These are phyloP conservation scores for Akanthomyces lecanii DNA, from an alignment of 2,329 filamentous ascomycete species.

Conservation along the genomic window DNA sequence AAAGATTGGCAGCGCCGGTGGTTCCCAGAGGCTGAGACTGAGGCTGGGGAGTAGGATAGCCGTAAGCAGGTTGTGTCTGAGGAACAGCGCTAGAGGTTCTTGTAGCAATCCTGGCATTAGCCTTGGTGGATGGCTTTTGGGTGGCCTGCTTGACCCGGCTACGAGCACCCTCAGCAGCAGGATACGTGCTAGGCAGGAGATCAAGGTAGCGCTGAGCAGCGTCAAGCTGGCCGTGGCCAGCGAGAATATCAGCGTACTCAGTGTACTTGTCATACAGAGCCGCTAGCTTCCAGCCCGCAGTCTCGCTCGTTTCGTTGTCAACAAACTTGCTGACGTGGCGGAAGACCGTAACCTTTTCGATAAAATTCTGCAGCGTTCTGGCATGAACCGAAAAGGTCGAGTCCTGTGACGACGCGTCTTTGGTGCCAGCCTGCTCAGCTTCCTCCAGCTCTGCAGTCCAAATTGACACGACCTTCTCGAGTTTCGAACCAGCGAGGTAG, in stretches of 20 bases:
- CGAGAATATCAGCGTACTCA: constrained; percentile 94
- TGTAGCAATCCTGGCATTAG: constrained; percentile 25
- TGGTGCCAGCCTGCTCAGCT: constrained; percentile 69
- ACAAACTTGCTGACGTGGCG: constrained; percentile 88
- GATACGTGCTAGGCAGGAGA: constrained; percentile 77
- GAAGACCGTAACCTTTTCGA: constrained; percentile 98
- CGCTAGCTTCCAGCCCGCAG: constrained; percentile 82
- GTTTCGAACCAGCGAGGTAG: constrained; percentile 89
- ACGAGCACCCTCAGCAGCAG: constrained; percentile 80
- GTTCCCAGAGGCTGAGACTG: constrained; percentile 37
- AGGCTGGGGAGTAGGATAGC: constrained; percentile 43
- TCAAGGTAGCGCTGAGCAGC: constrained; percentile 89
- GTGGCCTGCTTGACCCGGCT: constrained; percentile 83
- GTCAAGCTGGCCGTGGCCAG: constrained; percentile 79
- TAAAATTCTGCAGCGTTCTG: constrained; percentile 81
- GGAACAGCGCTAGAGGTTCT: constrained; percentile 32
- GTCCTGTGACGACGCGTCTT: constrained; percentile 61
- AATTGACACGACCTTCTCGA: constrained; percentile 94
- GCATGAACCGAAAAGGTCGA: constrained; percentile 91
- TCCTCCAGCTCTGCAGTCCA: constrained; percentile 90
- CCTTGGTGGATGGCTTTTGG: constrained; percentile 39
- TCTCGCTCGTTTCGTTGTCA: constrained; percentile 67
- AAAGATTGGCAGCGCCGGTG: constrained; percentile 29
- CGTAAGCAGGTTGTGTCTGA: constrained; percentile 38
- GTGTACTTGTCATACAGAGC: constrained; percentile 90